Percentiles rank a stretch among this genome's conserved stretches.
phyloP scores from a whole-genome alignment of 139 green algal genomes.

The Picochlorum sp. region DNA sequence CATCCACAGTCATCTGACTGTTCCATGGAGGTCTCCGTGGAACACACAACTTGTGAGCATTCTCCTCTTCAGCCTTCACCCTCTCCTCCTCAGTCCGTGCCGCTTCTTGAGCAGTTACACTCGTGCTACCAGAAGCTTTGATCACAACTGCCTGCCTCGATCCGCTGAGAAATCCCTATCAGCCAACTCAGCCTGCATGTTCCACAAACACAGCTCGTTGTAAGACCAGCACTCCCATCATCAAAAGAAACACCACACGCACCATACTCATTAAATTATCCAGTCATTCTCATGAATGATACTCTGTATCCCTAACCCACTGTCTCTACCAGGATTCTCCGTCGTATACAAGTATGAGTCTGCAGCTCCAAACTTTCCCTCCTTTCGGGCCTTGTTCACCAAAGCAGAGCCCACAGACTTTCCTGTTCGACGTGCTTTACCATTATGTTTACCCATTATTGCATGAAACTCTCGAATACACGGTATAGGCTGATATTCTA shows the following conservation, averaged over 20 bases:
- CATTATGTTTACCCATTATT: constrained; percentile 83
- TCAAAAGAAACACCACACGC: background rate
- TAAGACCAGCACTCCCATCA: too few species aligned
- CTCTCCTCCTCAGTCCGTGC: constrained; percentile 44
- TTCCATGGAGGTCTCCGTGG: constrained; percentile 77
- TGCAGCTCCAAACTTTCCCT: constrained; percentile 6
- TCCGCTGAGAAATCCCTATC: constrained; percentile 82
- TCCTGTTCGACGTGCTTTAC: constrained; percentile 52
- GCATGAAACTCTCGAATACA: background rate
- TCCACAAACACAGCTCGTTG: too few species aligned
- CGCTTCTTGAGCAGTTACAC: constrained; percentile 22
- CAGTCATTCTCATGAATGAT: constrained; percentile 84
- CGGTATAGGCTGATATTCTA: background rate
- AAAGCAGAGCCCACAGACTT: constrained; percentile 54
- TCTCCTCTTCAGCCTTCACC: constrained; percentile 23
- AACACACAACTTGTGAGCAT: constrained; percentile 43
- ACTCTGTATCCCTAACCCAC: constrained; percentile 56
- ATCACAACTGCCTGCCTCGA: constrained; percentile 42
- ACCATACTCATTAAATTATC: constrained; percentile 91
- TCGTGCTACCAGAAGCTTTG: constrained; percentile 46
- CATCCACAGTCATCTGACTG: constrained; percentile 51
- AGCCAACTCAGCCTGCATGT: constrained; percentile 66
- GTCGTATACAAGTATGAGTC: constrained; percentile 55
- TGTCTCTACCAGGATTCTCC: constrained; percentile 20
- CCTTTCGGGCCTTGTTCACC: constrained; percentile 43